Base-by-base conservation (phyloP, 768 basidiomycete genomes). In the Podaxis sp. region DNA sequence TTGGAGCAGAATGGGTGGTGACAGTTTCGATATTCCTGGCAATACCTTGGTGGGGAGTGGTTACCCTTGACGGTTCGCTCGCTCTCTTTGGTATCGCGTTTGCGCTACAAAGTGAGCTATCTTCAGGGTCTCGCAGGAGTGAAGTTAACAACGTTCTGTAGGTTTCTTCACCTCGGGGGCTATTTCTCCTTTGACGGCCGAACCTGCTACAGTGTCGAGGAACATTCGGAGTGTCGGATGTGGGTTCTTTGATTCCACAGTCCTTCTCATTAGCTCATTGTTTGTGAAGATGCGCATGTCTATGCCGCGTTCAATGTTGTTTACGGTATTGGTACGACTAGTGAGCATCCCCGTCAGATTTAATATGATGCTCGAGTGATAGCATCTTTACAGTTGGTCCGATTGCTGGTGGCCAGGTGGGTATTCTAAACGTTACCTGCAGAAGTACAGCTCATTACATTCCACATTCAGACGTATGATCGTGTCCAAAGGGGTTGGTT, bases 221-320 rank as follows among this genome's bases (percentile, higher is more conserved):
- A 70, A 66, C 13, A 79, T 86, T 21, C 79, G 81, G 37, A 88
- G 88, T 2, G 77, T 91, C 38, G 90, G 89, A 32, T 92, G 89
- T 85, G 67, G 68, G 52, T 23, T 28, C 46, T 14, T 28, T 40
- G 35, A 58, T 10, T 10, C 21, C 18, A 50, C 50, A 42, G 35
- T 62, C 46, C 63, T 21, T 13, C 42, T 18, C 2, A 50, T 61
- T n/a, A 4, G 14, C 59, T 55, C 9, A 61, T 36, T 50, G 9
- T 23, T n/a, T 27, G 16, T 13, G 28, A 64, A 91, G 90, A 87
- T 70, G 89, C 82, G 0, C 89, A 91, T 66, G 79, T 88, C 2
- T 91, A 89, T 65, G 89, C 84, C 3, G 85, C 84, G 0, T 90
- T 89, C 68, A 92, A 90, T 72, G 67, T 91, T 10, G 83, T 83